Evolutionary conservation across 2,329 filamentous ascomycete genomes (phyloP), one percentile per base, ranked within the genome.

Genomic region (Sclerotinia glacialis): DNA sequence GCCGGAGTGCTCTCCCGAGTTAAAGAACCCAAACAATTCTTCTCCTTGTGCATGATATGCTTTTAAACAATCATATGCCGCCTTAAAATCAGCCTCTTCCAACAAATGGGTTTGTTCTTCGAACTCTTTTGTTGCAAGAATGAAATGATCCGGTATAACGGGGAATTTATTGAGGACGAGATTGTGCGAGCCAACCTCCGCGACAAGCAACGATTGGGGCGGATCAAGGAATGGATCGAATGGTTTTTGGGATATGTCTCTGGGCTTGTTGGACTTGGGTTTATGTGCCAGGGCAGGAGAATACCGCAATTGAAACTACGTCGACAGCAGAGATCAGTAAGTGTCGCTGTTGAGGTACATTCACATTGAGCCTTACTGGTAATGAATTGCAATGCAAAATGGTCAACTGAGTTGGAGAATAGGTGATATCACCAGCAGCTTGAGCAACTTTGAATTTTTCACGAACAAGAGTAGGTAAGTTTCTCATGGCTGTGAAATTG

Each of bases 101-200:
- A 92, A 80, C 6, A 88, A 74, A 70, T 89, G 80, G 1, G 85
- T 87, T 79, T 92, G 89, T n/a, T 80, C 78, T 74, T 86, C 84
- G 75, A 87, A 86, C 1, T 78, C 76, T n/a, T 78, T 83, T 0
- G 89, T 92, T 0, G 86, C 84, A 58, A 92, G 82, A 71, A 92
- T 90, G 74, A 90, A 90, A 78, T 92, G 89, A 72, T 87, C 83
- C 0, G 85, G 83, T 44, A 90, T 87, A 59, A 92, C 78, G 59
- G 89, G 88, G 72, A 89, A 92, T 76, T 92, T 92, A 80, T 92
- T 92, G 50, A 92, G 79, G 1, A 92, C 85, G 52, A 92, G 81
- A 67, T 83, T 81, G 76, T 92, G 89, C 11, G 79, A 76, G 0
- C 79, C 79, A 9, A 90, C 73, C 21, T 83, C 76, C 53, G 87